Evolutionary conservation across 306 rosid species (phyloP).

Genomic region (Clitoria ternatea): DNA sequence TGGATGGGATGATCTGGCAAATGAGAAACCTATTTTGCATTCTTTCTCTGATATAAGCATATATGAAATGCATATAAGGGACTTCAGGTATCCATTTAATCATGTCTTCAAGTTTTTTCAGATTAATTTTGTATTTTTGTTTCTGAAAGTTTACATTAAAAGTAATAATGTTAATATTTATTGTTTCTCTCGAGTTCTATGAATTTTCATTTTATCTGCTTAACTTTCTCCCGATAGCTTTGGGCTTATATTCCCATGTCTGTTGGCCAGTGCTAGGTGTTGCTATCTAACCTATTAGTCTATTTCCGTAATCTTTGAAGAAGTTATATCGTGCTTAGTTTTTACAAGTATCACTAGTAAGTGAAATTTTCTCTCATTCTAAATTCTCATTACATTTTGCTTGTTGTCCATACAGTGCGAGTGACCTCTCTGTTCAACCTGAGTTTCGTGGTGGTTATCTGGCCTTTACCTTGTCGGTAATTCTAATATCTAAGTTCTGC

Average conservation of each 20-base stretch:
- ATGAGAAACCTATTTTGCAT: slow-evolving; percentile 59
- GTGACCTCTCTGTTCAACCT: slow-evolving; percentile 60
- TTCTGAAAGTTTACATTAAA: not conserved
- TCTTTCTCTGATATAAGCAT: slow-evolving; percentile 83
- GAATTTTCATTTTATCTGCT: slow-evolving; percentile 4
- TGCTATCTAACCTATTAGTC: not conserved
- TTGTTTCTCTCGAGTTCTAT: not conserved
- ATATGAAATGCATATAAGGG: slow-evolving; percentile 86
- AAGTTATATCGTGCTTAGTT: not conserved
- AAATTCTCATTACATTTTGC: slow-evolving; percentile 14
- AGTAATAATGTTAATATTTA: not conserved
- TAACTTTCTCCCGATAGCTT: slow-evolving; percentile 16
- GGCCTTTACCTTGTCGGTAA: slow-evolving; percentile 81
- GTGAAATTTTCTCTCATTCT: not conserved
- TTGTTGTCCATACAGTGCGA: slow-evolving; percentile 51
- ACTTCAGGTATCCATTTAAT: slow-evolving; percentile 63
- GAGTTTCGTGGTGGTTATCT: slow-evolving; percentile 85
- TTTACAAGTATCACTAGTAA: slow-evolving; percentile 8
- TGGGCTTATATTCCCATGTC: not conserved
- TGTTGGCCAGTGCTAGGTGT: not conserved
- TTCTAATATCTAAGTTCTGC: slow-evolving; percentile 13
- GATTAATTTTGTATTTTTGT: slow-evolving; percentile 10
- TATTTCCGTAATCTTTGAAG: slow-evolving; percentile 4
- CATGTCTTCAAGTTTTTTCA: slow-evolving; percentile 9
- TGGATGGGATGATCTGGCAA: slow-evolving; percentile 70